Percentiles rank a stretch among this genome's conserved stretches.
phyloP scores from a whole-genome alignment of 352 stramenopile genomes.

The Thalassiosira pacifica region DNA sequence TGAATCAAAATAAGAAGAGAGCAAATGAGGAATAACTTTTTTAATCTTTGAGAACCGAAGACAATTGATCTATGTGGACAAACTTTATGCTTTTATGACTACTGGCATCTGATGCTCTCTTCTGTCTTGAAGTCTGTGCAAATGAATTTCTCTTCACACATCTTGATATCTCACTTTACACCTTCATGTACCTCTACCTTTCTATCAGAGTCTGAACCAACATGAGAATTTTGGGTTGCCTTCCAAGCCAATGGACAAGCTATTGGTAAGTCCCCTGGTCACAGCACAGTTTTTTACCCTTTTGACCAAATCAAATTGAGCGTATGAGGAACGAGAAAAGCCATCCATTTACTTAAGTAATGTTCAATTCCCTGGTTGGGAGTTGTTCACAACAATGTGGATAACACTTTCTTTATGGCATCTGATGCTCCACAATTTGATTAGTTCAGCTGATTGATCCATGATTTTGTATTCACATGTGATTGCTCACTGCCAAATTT shows the following conservation, averaged over 20 bases:
- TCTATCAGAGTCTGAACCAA: no score
- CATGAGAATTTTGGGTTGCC: no score
- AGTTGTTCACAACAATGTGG: conserved; percentile 1
- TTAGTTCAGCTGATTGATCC: no score
- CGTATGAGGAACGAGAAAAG: conserved; percentile 11
- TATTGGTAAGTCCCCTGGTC: background rate
- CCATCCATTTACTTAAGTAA: conserved; percentile 43
- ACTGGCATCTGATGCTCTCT: conserved; percentile 45
- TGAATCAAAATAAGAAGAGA: no score
- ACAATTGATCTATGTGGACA: conserved; percentile 29
- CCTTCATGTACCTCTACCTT: background rate
- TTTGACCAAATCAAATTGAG: no score
- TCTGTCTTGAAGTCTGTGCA: background rate
- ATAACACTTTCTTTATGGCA: no score
- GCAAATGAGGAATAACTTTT: conserved; percentile 37
- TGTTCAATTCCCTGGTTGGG: conserved; percentile 6
- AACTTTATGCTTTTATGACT: conserved; percentile 41
- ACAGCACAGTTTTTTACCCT: no score
- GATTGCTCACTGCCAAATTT: no score
- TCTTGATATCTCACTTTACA: background rate
- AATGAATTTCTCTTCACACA: background rate
- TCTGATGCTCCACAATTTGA: no score
- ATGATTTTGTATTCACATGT: no score
- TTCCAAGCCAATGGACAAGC: background rate
- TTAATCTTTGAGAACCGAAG: conserved; percentile 18